Base-by-base conservation (phyloP, 2,329 filamentous ascomycete species). In the Pseudofabraea citricarpa region DNA sequence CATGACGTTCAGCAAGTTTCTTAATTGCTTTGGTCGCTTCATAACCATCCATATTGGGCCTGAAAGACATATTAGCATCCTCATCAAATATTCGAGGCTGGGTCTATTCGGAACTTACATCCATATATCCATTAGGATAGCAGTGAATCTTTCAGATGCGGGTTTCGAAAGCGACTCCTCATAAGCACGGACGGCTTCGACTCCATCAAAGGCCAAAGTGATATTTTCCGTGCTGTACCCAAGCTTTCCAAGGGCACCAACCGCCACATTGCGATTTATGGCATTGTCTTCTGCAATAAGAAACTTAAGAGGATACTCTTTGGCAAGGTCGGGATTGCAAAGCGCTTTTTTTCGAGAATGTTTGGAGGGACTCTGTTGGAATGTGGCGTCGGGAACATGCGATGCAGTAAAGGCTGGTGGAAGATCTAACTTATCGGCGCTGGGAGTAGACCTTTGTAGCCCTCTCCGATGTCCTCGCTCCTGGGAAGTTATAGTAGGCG, bases 101-200 rank as follows among this genome's bases (percentile, higher is more conserved):
- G n/a, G n/a, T n/a, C n/a, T n/a, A n/a, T n/a, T n/a, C n/a, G n/a
- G n/a, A 8, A 37, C 35, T 37, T 22, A 37, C 81, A 87, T 87
- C 83, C 83, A 87, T 8, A 87, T 71, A 61, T 87, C 83, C 83
- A 87, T 87, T 33, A 87, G 64, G 19, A 87, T 71, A 2, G 84
- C 72, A 54, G 85, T 76, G 44, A 86, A 76, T 3, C 63, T 61
- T 40, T 43, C 57, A 40, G 21, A 50, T 2, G 51, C 50, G 15
- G 49, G 57, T 18, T 52, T 52, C 2, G 42, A 41, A 3, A 73
- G 55, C 6, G 70, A 64, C 18, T 69, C 68, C 41, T 67, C 61
- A 69, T 83, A 83, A 35, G 77, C 70, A 15, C 75, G 70, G 1
- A 87, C 80, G 0, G 83, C 83, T 56, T 87, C 80, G 36, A 74